Conservation (phyloP, 1,139 yeast genomes). For the Kodamaea ohmeri region DNA sequence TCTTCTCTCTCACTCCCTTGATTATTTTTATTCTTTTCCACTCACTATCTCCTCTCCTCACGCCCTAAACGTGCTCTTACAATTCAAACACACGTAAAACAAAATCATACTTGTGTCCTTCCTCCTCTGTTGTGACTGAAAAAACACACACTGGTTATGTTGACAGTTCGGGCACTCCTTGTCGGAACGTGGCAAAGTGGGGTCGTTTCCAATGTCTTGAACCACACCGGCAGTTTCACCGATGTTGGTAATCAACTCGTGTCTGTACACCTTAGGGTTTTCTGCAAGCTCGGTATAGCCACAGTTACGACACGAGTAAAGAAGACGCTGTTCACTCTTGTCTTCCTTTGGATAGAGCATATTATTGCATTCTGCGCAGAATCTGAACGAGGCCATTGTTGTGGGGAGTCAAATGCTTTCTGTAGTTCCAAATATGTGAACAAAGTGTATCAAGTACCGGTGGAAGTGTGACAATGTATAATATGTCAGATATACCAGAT, state of each 20-base stretch:
- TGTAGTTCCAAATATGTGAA: too few species aligned
- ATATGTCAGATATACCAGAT: too few species aligned
- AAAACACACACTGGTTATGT: constrained; percentile 88
- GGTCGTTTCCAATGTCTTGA: constrained; percentile 93
- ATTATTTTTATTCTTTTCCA: too few species aligned
- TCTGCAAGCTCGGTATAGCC: constrained; percentile 91
- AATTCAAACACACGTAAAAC: constrained; percentile 86
- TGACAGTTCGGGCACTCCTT: constrained; percentile 90
- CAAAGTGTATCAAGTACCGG: too few species aligned
- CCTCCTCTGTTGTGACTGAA: constrained; percentile 92
- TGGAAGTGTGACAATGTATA: too few species aligned
- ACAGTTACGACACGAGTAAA: constrained; percentile 94
- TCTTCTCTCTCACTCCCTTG: too few species aligned
- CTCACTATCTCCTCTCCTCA: too few species aligned
- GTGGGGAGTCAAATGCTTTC: too few species aligned
- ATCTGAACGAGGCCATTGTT: constrained; percentile 82
- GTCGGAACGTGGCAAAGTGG: constrained; percentile 92
- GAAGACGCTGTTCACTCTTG: constrained; percentile 63
- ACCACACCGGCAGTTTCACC: constrained; percentile 98
- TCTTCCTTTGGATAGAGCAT: constrained; percentile 99
- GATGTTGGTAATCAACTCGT: constrained; percentile 84
- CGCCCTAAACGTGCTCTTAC: constrained; percentile 69
- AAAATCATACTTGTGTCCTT: constrained; percentile 95
- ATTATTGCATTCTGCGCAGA: constrained; percentile 93
- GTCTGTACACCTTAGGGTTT: constrained; percentile 84